Evolutionary conservation across 257 asterid species (phyloP).

Genomic region (Solanum paucissectum): DNA sequence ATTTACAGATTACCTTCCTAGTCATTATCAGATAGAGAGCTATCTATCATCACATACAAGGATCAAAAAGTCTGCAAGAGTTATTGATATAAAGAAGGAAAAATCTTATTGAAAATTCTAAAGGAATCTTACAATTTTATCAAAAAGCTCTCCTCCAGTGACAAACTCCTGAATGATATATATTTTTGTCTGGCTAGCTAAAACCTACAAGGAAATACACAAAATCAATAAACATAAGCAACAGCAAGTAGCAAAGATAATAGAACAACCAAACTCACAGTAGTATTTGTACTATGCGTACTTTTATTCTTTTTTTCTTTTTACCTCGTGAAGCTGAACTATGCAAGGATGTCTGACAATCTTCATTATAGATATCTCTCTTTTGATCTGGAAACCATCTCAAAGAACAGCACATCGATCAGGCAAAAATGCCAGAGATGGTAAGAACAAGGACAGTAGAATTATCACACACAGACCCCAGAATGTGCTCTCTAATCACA

Average conservation of each 20-base stretch:
- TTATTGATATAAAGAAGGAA: not conserved
- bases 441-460: not conserved
- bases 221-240: not conserved
- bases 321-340: conserved; percentile 83
- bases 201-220: conserved; percentile 36
- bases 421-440: not conserved
- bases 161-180: conserved; percentile 83
- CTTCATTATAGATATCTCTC: conserved; percentile 93
- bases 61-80: not conserved
- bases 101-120: not conserved
- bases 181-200: conserved; percentile 64
- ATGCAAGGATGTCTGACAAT: conserved; percentile 81
- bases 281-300: not conserved
- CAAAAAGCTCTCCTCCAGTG: conserved; percentile 87
- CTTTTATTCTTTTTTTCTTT: not conserved
- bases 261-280: not conserved
- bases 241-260: not conserved
- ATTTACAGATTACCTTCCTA: not conserved
- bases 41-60: not conserved
- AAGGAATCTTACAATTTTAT: conserved; percentile 57
- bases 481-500: not conserved
- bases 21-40: not conserved
- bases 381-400: conserved; percentile 48
- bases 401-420: not conserved
- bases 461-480: not conserved